Percentiles rank a stretch among this genome's conserved stretches.
Evolutionary conservation across 2,329 filamentous ascomycete genomes (phyloP).

Genomic region (Ophiostoma tasmaniense): DNA sequence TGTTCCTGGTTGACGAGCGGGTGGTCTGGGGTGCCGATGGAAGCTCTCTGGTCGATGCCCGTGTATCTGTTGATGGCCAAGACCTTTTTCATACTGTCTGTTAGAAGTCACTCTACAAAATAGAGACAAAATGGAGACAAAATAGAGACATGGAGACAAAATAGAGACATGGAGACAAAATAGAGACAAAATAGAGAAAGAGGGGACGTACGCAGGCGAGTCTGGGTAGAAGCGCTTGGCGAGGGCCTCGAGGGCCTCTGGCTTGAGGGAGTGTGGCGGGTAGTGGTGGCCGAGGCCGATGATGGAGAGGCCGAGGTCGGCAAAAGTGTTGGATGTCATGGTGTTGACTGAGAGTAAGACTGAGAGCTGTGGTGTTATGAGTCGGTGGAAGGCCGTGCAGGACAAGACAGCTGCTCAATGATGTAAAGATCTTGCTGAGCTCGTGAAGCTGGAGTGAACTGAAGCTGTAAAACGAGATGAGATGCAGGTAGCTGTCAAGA

Average conservation of each 20-base stretch:
- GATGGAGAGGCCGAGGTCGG: constrained; percentile 51
- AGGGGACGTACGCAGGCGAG: constrained; percentile 43
- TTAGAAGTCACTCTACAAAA: neutral
- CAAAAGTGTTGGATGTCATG: constrained; percentile 39
- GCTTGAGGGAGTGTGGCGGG: constrained; percentile 45
- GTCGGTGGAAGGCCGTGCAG: neutral
- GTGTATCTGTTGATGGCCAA: constrained; percentile 56
- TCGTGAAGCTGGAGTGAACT: neutral
- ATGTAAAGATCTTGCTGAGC: neutral
- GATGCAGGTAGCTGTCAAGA: neutral
- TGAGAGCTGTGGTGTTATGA: neutral
- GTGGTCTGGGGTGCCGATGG: constrained; percentile 53
- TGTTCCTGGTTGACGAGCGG: constrained; percentile 49
- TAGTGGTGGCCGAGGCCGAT: constrained; percentile 52
- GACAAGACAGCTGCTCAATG: neutral
- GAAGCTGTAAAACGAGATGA: neutral
- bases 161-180: no score
- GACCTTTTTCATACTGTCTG: constrained; percentile 51
- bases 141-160: no score
- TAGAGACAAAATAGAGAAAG: neutral
- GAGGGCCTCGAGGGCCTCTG: constrained; percentile 44
- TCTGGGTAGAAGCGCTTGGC: constrained; percentile 51
- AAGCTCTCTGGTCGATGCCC: constrained; percentile 55
- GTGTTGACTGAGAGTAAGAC: neutral
- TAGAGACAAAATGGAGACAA: neutral